Percentiles rank a stretch among this genome's conserved stretches.
Evolutionary conservation across 164 flowering plant genomes (phyloP).

Genomic region (Dillenia turbinata): DNA sequence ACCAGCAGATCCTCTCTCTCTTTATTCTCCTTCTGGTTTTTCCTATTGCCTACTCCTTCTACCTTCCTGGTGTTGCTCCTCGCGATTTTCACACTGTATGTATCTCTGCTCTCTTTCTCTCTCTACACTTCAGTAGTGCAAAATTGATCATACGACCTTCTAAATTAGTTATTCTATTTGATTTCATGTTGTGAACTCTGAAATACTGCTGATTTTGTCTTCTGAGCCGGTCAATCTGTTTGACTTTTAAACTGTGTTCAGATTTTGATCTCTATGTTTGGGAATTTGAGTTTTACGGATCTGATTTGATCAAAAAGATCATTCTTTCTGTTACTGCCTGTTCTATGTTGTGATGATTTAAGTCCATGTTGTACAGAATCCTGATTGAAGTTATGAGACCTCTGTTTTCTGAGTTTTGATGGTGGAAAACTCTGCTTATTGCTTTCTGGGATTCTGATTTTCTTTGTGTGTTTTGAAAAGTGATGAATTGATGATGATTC

Average conservation of each 20-base stretch:
- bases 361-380: too few species aligned
- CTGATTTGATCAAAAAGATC: background rate
- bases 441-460: too few species aligned
- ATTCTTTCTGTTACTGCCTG: background rate
- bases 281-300: background rate
- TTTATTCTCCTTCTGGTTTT: slow-evolving; percentile 15
- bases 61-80: slow-evolving; percentile 58
- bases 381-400: too few species aligned
- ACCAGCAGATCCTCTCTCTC: slow-evolving; percentile 12
- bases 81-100: slow-evolving; percentile 41
- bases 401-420: too few species aligned
- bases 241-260: background rate
- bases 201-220: too few species aligned
- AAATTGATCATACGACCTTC: background rate
- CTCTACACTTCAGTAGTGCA: background rate
- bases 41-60: slow-evolving; percentile 27
- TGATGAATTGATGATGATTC: too few species aligned
- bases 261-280: background rate
- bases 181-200: background rate
- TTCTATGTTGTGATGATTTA: too few species aligned
- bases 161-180: slow-evolving; percentile 4
- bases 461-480: too few species aligned
- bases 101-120: background rate
- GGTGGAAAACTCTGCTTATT: too few species aligned
- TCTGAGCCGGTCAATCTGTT: background rate